These are phyloP conservation scores for Populus nigra DNA, from an alignment of 345 rosid genomes.

Conservation along the genomic window DNA sequence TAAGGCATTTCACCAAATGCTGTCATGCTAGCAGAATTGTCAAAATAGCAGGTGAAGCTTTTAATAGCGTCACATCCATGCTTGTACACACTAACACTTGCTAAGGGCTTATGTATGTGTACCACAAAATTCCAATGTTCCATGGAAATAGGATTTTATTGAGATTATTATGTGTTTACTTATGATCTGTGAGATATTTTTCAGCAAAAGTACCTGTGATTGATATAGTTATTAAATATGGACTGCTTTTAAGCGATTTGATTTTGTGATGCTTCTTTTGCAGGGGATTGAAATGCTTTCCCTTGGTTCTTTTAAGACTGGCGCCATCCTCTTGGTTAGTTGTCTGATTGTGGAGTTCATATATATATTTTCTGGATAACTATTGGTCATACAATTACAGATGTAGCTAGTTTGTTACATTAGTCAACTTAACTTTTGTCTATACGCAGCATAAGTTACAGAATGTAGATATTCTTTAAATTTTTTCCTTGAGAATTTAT, in stretches of 20 bases:
- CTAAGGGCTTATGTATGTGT: background rate
- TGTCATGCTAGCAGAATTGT: background rate
- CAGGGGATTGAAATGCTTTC: conserved; percentile 99
- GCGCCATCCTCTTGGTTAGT: conserved; percentile 91
- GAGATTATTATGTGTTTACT: too few species aligned
- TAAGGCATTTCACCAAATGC: background rate
- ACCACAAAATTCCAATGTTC: background rate
- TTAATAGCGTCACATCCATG: background rate
- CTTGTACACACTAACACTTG: background rate
- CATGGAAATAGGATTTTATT: background rate
- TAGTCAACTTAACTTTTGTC: background rate
- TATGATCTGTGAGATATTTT: background rate
- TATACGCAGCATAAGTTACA: background rate
- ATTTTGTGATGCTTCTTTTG: conserved; percentile 1
- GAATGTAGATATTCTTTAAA: background rate
- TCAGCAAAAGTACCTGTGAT: background rate
- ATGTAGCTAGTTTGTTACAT: background rate
- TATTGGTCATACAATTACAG: background rate
- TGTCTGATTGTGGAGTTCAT: background rate
- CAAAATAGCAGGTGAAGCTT: background rate
- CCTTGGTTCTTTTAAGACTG: conserved; percentile 95
- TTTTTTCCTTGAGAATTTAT: background rate
- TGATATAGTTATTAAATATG: background rate
- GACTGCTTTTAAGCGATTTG: background rate
- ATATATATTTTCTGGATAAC: background rate